Evolutionary conservation across 208 protist genomes (phyloP).

Genomic region (Histomonas meleagridis): DNA sequence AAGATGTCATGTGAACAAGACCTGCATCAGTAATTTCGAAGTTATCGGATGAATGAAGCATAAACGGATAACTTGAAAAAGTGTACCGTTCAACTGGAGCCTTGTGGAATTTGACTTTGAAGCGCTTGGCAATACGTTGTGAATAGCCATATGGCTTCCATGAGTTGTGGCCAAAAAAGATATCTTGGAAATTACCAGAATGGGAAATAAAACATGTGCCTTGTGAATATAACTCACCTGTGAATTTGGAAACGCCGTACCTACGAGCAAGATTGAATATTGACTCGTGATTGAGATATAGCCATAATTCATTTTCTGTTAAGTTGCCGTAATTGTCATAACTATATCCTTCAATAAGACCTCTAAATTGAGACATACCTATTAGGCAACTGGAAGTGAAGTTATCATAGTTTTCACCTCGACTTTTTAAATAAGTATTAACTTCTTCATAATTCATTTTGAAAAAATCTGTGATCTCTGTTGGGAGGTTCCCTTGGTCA

Average conservation of each 20-base stretch:
- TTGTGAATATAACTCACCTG: not conserved
- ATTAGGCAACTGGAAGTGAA: not conserved
- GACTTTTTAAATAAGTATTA: not conserved
- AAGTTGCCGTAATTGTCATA: not conserved
- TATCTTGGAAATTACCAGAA: not conserved
- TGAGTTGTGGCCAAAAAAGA: not conserved
- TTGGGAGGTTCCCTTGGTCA: not conserved
- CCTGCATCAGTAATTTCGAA: not conserved
- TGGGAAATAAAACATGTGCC: not conserved
- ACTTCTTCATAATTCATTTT: not conserved
- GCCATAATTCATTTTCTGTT: not conserved
- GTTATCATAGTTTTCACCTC: too few relatives aligned
- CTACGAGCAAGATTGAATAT: not conserved
- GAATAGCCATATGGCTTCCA: not conserved
- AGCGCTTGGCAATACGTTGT: not conserved
- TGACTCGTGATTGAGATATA: not conserved
- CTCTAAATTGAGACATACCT: not conserved
- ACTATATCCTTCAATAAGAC: not conserved
- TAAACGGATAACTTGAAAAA: not conserved
- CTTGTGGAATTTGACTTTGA: not conserved
- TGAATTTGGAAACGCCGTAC: not conserved
- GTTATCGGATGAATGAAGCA: not conserved
- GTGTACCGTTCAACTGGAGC: not conserved
- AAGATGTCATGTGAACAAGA: not conserved
- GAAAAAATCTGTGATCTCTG: not conserved